phyloP scores from a whole-genome alignment of 495 filamentous ascomycete species.

The Neohortaea acidophila region DNA sequence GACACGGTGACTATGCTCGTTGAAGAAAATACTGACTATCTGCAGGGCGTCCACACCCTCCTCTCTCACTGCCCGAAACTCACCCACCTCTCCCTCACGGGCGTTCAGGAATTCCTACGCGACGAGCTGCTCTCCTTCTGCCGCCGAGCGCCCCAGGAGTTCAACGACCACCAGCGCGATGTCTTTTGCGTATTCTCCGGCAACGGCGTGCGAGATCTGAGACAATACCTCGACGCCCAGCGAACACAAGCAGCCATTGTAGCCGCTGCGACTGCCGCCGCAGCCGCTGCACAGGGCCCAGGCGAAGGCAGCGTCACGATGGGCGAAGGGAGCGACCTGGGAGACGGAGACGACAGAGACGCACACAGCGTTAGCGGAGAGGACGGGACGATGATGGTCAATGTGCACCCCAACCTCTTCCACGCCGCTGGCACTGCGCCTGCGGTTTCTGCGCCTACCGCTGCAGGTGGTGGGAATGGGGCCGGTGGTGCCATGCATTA shows the following conservation, averaged over 20 bases:
- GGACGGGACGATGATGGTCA: constrained; percentile 10
- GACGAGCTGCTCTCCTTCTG: constrained; percentile 70
- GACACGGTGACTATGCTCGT: neutral
- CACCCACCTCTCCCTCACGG: constrained; percentile 90
- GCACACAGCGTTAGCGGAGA: constrained; percentile 6
- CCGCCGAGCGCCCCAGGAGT: constrained; percentile 79
- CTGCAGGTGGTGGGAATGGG: no score
- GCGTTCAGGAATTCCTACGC: constrained; percentile 68
- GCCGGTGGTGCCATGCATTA: no score
- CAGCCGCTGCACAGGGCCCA: constrained; percentile 1
- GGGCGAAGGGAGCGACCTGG: constrained; percentile 15
- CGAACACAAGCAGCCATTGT: constrained; percentile 3
- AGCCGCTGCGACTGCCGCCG: neutral
- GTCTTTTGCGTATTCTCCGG: constrained; percentile 98
- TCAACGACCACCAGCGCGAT: constrained; percentile 84
- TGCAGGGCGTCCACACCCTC: constrained; percentile 81
- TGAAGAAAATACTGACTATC: constrained; percentile 8
- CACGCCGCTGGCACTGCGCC: constrained; percentile 12
- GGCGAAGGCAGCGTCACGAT: constrained; percentile 15
- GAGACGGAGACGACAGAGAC: constrained; percentile 6
- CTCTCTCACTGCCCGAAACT: constrained; percentile 82
- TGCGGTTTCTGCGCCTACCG: constrained; percentile 2
- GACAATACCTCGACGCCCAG: constrained; percentile 54
- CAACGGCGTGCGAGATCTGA: constrained; percentile 60
- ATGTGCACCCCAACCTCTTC: constrained; percentile 8